phyloP scores from a whole-genome alignment of 2,329 filamentous ascomycete species.

The Penicillium sp. region DNA sequence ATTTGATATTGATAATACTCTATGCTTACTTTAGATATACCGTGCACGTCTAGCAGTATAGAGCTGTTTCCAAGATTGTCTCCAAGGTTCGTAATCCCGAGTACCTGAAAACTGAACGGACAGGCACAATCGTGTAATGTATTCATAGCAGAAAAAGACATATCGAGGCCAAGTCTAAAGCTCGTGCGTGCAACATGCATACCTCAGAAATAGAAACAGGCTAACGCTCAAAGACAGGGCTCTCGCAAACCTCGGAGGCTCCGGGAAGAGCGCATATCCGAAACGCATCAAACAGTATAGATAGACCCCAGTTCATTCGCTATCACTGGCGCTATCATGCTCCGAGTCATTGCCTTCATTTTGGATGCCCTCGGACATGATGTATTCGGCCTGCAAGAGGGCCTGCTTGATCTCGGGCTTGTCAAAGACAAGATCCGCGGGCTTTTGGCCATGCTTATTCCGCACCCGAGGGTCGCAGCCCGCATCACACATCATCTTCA shows the following conservation, averaged over 20 bases:
- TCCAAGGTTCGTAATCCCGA: too few relatives aligned
- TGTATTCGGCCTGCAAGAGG: conserved; percentile 48
- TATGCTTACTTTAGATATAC: too few relatives aligned
- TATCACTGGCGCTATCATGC: conserved; percentile 43
- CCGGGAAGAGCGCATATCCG: neutral
- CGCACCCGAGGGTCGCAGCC: conserved; percentile 49
- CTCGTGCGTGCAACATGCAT: too few relatives aligned
- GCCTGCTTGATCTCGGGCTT: conserved; percentile 42
- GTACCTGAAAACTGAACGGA: too few relatives aligned
- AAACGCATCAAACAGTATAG: neutral
- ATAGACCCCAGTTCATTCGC: conserved; percentile 28
- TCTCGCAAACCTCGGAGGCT: conserved; percentile 5
- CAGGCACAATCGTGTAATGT: too few relatives aligned
- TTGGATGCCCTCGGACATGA: conserved; percentile 46
- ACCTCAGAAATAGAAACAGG: conserved; percentile 5
- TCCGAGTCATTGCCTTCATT: conserved; percentile 36
- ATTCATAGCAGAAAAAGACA: conserved; percentile 6
- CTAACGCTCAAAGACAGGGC: conserved; percentile 11
- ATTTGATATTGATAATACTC: too few relatives aligned
- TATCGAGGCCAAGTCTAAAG: conserved; percentile 15
- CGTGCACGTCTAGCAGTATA: too few relatives aligned
- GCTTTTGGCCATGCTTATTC: conserved; percentile 49
- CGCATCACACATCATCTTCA: conserved; percentile 51
- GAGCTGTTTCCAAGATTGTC: too few relatives aligned
- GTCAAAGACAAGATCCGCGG: conserved; percentile 45